Evolutionary conservation across 2,329 filamentous ascomycete species (phyloP).

Genomic region (Fragosphaeria purpurea): DNA sequence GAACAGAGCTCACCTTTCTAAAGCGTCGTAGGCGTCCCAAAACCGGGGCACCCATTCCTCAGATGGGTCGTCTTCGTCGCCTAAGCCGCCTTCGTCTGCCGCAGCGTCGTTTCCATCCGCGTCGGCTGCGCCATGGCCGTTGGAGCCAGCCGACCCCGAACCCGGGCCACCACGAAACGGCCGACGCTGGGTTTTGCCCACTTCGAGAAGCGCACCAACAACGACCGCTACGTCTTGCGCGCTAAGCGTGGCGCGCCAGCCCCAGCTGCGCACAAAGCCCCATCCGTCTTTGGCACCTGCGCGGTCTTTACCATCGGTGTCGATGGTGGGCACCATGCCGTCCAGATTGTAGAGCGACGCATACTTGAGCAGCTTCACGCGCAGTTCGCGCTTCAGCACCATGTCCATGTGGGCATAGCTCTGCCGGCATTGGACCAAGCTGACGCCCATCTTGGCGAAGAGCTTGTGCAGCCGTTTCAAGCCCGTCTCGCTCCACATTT

Average conservation of each 20-base stretch:
- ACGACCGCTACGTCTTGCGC: constrained; percentile 92
- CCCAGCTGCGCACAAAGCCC: constrained; percentile 97
- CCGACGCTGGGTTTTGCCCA: constrained; percentile 50
- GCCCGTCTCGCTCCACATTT: constrained; percentile 88
- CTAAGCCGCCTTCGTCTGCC: constrained; percentile 34
- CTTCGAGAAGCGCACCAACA: constrained; percentile 83
- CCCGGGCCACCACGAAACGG: constrained; percentile 15
- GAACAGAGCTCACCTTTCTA: constrained; percentile 47
- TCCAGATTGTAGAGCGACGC: constrained; percentile 89
- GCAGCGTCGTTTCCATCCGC: constrained; percentile 36
- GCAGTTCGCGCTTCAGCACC: constrained; percentile 73
- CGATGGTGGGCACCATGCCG: constrained; percentile 74
- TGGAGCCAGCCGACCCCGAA: constrained; percentile 21
- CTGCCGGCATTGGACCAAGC: constrained; percentile 85
- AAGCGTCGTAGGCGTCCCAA: constrained; percentile 63
- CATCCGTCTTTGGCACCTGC: constrained; percentile 77
- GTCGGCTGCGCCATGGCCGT: constrained; percentile 22
- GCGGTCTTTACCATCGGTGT: constrained; percentile 58
- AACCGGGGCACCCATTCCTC: constrained; percentile 59
- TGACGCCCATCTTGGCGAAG: constrained; percentile 96
- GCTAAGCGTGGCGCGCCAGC: constrained; percentile 88
- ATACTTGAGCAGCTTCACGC: constrained; percentile 80
- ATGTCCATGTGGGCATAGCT: constrained; percentile 98
- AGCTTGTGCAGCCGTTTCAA: constrained; percentile 86
- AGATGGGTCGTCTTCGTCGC: constrained; percentile 24